phyloP scores from a whole-genome alignment of 169 alveolate species.

The Eimeria zaria region DNA sequence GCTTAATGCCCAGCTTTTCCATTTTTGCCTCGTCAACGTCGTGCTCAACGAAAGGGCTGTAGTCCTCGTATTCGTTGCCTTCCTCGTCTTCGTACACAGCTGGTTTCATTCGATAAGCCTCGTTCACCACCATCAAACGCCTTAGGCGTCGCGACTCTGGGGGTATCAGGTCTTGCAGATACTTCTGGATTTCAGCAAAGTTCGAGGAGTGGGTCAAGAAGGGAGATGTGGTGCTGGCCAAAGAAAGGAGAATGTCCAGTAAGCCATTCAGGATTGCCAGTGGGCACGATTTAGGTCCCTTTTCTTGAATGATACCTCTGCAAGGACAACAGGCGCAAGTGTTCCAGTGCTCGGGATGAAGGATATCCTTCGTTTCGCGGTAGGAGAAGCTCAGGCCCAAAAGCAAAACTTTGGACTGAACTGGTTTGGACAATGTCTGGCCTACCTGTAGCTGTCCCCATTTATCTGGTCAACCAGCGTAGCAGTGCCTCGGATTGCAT shows the following conservation, averaged over 20 bases:
- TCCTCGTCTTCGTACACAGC: slow-evolving; percentile 69
- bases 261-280: slow-evolving; percentile 76
- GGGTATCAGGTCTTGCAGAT: slow-evolving; percentile 79
- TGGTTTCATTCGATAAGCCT: slow-evolving; percentile 58
- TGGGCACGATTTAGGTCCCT: slow-evolving; percentile 75
- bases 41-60: slow-evolving; percentile 57
- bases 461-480: slow-evolving; percentile 85
- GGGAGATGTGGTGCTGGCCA: slow-evolving; percentile 78
- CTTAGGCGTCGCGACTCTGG: slow-evolving; percentile 69
- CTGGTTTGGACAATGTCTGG: neutral
- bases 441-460: slow-evolving; percentile 85
- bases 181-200: slow-evolving; percentile 78
- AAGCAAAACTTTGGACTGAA: neutral
- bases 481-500: slow-evolving; percentile 87
- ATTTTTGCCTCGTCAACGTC: slow-evolving; percentile 79
- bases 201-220: slow-evolving; percentile 65
- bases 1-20: slow-evolving; percentile 80
- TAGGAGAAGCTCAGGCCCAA: neutral
- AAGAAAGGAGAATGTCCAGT: slow-evolving; percentile 75
- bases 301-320: slow-evolving; percentile 78
- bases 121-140: slow-evolving; percentile 68
- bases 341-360: neutral
- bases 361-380: too few species aligned
- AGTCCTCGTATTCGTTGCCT: slow-evolving; percentile 80
- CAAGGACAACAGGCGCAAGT: neutral